Conservation (phyloP, 352 stramenopile species). For the Ophiocytium majus region DNA sequence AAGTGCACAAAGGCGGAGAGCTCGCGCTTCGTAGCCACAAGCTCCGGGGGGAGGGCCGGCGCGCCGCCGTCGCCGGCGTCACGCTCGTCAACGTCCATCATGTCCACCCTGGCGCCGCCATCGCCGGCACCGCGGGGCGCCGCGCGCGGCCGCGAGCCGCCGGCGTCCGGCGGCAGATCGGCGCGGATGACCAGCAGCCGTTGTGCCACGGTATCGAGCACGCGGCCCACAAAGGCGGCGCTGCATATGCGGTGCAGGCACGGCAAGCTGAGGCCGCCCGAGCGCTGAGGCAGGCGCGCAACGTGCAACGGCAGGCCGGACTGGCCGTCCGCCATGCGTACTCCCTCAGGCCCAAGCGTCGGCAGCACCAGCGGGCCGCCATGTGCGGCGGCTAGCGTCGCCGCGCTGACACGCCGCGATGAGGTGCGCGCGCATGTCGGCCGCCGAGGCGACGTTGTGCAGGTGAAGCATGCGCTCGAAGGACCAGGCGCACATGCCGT, state of each 20-base stretch:
- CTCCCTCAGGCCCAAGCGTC: background rate
- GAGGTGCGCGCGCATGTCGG: background rate
- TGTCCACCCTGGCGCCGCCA: no score
- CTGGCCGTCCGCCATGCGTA: background rate
- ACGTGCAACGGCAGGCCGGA: background rate
- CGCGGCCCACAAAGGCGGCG: background rate
- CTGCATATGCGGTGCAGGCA: background rate
- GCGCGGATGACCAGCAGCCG: background rate
- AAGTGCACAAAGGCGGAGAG: no score
- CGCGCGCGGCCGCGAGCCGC: no score
- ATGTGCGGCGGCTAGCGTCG: background rate
- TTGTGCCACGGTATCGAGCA: background rate
- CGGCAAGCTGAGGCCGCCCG: background rate
- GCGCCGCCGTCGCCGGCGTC: no score
- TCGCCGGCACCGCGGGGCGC: no score
- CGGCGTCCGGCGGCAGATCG: background rate
- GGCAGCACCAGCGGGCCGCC: background rate
- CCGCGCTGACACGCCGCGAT: background rate
- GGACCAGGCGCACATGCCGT: background rate
- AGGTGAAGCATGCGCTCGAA: background rate
- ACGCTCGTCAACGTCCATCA: no score
- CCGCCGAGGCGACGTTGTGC: no score
- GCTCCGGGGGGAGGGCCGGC: no score
- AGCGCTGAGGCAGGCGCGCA: background rate
- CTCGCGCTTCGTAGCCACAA: no score